Evolutionary conservation across 495 filamentous ascomycete genomes (phyloP).

Genomic region (Neurospora sp.): DNA sequence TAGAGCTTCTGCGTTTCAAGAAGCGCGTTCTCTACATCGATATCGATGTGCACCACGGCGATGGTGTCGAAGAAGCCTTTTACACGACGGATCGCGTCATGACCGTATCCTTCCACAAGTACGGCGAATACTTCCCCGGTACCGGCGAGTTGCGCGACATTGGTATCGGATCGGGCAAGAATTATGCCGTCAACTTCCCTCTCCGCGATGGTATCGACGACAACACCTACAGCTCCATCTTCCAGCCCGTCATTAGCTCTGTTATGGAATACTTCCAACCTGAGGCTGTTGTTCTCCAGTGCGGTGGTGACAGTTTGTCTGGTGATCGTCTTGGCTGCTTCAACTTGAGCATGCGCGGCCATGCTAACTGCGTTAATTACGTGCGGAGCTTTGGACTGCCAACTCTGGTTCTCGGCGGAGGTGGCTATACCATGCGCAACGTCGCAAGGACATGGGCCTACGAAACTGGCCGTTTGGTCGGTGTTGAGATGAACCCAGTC

Average conservation of each 20-base stretch:
- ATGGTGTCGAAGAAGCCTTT: slow-evolving; percentile 95
- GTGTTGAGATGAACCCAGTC: slow-evolving; percentile 63
- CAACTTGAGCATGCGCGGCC: slow-evolving; percentile 94
- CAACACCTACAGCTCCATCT: slow-evolving; percentile 81
- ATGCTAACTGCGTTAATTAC: slow-evolving; percentile 94
- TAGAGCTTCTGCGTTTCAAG: slow-evolving; percentile 78
- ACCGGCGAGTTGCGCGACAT: slow-evolving; percentile 94
- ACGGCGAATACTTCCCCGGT: slow-evolving; percentile 96
- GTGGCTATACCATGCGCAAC: slow-evolving; percentile 98
- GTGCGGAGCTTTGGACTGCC: slow-evolving; percentile 89
- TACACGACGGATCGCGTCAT: slow-evolving; percentile 93
- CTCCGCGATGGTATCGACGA: slow-evolving; percentile 96
- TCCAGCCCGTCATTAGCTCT: slow-evolving; percentile 83
- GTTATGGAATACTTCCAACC: slow-evolving; percentile 97
- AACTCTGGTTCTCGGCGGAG: slow-evolving; percentile 84
- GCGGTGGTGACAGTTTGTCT: slow-evolving; percentile 88
- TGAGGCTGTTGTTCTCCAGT: slow-evolving; percentile 92
- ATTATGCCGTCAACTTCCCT: slow-evolving; percentile 95
- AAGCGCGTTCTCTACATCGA: slow-evolving; percentile 94
- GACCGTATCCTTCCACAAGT: slow-evolving; percentile 96
- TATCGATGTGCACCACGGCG: slow-evolving; percentile 96
- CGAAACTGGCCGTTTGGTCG: slow-evolving; percentile 86
- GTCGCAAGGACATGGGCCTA: slow-evolving; percentile 96
- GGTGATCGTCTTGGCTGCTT: slow-evolving; percentile 95
- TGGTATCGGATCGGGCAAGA: slow-evolving; percentile 82